Evolutionary conservation across 495 filamentous ascomycete species (phyloP), one percentile per base, ranked within the genome.

Genomic region (Hyaloscypha finlandica): DNA sequence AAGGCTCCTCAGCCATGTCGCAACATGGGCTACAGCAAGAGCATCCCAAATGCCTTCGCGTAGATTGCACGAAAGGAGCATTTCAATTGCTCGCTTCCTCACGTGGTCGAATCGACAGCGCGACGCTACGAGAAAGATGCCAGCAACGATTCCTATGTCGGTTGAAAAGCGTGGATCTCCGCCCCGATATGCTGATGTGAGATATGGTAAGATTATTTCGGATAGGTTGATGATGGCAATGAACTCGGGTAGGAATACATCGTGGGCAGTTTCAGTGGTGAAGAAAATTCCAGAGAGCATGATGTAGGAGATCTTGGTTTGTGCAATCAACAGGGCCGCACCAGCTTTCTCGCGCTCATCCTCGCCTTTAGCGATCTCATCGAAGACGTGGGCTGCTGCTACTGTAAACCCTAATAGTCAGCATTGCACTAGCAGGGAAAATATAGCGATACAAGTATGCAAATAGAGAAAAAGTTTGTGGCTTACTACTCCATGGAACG

Each of bases 221-320:
- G 37, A n/a, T 5, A 69, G 39, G 11, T 48, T n/a, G 16, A 69
- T 29, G 22, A 69, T 65, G 14, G n/a, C 16, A 2, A 2, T 37
- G 29, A 65, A 69, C 33, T 69, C 62, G 12, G 61, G 67, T 2
- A 65, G 45, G 20, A 69, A 69, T n/a, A 58, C 35, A 51, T 69
- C 67, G 30, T 65, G 65, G 22, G 37, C n/a, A 31, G 30, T 60
- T n/a, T 69, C 67, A 6, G 0, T 31, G 0, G 16, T 55, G 20
- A 69, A 65, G 22, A 69, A 61, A 4, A 22, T 25, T 20, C 61
- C 52, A 11, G 61, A 55, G 5, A 68, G 59, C 65, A 63, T 63
- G 25, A 69, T 60, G 25, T 69, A 32, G 39, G 42, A 57, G 20
- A 65, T 54, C 6, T 20, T 33, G 12, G 25, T 30, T 11, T 65